Conservation (phyloP, 148 eudicot genomes). For the Rhododendron griersonianum region DNA sequence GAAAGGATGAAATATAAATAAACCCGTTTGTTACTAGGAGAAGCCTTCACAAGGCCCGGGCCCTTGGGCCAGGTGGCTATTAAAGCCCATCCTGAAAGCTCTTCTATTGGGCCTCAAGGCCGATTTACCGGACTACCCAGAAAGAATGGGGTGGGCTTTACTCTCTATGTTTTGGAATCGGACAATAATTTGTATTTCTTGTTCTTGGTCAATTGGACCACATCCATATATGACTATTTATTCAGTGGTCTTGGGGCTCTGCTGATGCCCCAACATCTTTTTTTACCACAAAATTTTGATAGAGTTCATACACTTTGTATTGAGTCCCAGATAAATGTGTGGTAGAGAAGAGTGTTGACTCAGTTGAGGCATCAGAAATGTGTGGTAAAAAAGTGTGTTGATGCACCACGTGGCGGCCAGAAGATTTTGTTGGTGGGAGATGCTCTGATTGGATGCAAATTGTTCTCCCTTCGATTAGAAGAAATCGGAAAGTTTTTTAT, state of each 20-base stretch:
- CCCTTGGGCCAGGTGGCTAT: background rate
- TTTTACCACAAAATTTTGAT: too few species aligned
- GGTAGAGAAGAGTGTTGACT: too few species aligned
- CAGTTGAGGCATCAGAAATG: too few species aligned
- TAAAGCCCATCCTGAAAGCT: background rate
- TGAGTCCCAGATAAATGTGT: too few species aligned
- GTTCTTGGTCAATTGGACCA: background rate
- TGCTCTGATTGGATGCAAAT: background rate
- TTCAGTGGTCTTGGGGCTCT: too few species aligned
- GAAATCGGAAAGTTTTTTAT: background rate
- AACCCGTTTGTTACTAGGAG: background rate
- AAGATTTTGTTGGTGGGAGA: background rate
- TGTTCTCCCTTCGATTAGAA: background rate
- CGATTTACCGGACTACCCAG: background rate
- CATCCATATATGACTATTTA: background rate
- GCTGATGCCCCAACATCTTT: too few species aligned
- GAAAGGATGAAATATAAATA: background rate
- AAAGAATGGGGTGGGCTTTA: background rate
- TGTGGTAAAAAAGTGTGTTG: too few species aligned
- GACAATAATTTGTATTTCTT: background rate
- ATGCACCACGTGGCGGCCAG: too few species aligned
- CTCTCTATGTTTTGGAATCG: background rate
- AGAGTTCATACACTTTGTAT: too few species aligned
- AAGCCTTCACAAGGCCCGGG: too few species aligned
- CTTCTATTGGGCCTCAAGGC: background rate